phyloP scores from a whole-genome alignment of 176 grass and related monocot genomes.

The Rhipidocladum racemiflorum region DNA sequence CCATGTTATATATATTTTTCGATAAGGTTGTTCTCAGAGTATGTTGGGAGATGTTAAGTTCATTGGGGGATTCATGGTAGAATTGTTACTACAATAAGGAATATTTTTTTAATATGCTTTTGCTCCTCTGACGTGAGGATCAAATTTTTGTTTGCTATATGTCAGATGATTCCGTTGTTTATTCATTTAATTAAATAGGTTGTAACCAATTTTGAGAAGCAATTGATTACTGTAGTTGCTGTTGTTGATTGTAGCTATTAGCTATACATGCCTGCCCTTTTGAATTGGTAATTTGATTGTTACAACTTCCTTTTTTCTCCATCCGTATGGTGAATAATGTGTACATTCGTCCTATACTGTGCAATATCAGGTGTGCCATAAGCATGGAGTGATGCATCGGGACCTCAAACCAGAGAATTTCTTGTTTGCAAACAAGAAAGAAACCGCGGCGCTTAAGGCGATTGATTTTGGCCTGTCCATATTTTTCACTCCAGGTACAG shows the following conservation, averaged over 20 bases:
- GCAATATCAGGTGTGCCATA: conserved; percentile 69
- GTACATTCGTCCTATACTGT: conserved; percentile 13
- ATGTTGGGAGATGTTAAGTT: not conserved
- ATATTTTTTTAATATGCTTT: not conserved
- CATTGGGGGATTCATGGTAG: not conserved
- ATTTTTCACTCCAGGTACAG: conserved; percentile 79
- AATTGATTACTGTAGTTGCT: conserved; percentile 2
- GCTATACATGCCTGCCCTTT: not conserved
- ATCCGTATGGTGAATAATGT: not conserved
- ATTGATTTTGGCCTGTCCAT: conserved; percentile 93
- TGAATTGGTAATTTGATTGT: not conserved
- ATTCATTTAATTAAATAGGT: not conserved
- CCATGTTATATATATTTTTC: not conserved
- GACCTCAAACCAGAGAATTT: conserved; percentile 95
- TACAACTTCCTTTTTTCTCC: not conserved
- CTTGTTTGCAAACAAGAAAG: conserved; percentile 89
- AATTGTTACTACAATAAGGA: conserved; percentile 22
- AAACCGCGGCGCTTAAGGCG: conserved; percentile 66
- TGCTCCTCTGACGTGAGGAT: conserved; percentile 4
- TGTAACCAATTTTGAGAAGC: not conserved
- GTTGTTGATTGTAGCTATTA: not conserved
- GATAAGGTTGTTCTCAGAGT: not conserved
- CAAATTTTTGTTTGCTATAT: not conserved
- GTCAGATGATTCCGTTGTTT: not conserved
- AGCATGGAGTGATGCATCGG: conserved; percentile 88